A percentile compares a stretch with the other conserved stretches of the same genome.
phyloP scores from a whole-genome alignment of 345 rosid species.

The Abelmoschus esculentus region DNA sequence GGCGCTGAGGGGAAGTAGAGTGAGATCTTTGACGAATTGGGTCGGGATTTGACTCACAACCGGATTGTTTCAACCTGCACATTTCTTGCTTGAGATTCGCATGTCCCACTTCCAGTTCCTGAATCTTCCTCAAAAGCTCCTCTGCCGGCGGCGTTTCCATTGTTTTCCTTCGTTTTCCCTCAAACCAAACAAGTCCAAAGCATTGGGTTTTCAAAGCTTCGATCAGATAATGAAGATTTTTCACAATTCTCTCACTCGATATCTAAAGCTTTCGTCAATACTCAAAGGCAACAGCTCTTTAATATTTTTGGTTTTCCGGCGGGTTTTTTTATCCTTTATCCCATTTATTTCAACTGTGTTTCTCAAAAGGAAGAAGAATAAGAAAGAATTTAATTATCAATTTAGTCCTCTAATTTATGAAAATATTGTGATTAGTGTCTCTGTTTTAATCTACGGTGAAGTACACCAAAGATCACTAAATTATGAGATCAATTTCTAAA shows the following conservation, averaged over 20 bases:
- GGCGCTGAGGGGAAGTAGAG: conserved; percentile 72
- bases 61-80: conserved; percentile 54
- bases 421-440: background rate
- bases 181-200: background rate
- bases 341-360: background rate
- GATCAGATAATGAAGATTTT: background rate
- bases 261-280: conserved; percentile 1
- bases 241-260: background rate
- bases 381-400: background rate
- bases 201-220: conserved; percentile 2
- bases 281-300: background rate
- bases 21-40: conserved; percentile 56
- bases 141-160: conserved; percentile 74
- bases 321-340: background rate
- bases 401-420: background rate
- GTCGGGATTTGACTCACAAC: conserved; percentile 16
- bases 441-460: background rate
- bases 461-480: too few relatives aligned
- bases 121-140: conserved; percentile 74
- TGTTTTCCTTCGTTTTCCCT: background rate
- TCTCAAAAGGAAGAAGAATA: background rate
- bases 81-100: conserved; percentile 72
- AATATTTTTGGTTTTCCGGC: background rate
- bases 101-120: conserved; percentile 83
- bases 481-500: too few relatives aligned